Conservation (phyloP, 2,329 filamentous ascomycete species). For the Alternaria atra region DNA sequence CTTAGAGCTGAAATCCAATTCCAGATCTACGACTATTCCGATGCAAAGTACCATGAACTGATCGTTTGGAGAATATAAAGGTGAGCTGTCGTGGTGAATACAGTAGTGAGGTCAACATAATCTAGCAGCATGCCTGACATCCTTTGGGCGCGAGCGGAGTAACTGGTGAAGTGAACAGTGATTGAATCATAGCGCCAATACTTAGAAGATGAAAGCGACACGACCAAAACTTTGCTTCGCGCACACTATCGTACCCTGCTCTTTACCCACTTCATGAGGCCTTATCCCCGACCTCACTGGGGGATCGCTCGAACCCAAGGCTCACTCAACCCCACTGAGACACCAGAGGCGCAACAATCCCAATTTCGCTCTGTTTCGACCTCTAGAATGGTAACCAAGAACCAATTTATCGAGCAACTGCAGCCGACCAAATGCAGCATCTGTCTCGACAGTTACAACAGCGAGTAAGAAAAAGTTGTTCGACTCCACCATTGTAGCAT, state of each 20-base stretch:
- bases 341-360: neutral
- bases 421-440: conserved; percentile 7
- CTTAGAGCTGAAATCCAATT: too few relatives aligned
- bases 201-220: neutral
- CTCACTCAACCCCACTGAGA: neutral
- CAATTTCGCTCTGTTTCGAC: neutral
- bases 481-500: accelerated
- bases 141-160: neutral
- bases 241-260: neutral
- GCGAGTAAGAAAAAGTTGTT: neutral
- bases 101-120: neutral
- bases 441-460: conserved; percentile 5
- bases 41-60: neutral
- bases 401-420: conserved; percentile 8
- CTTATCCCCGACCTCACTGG: neutral
- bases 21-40: neutral
- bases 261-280: neutral
- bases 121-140: neutral
- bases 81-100: neutral
- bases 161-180: neutral
- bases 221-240: neutral
- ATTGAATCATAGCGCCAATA: neutral
- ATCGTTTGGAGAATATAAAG: neutral
- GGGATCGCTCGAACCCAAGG: neutral
- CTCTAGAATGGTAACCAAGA: conserved; percentile 2